Evolutionary conservation across 2,329 filamentous ascomycete species (phyloP).

Genomic region (Exutisphaerella laricina): DNA sequence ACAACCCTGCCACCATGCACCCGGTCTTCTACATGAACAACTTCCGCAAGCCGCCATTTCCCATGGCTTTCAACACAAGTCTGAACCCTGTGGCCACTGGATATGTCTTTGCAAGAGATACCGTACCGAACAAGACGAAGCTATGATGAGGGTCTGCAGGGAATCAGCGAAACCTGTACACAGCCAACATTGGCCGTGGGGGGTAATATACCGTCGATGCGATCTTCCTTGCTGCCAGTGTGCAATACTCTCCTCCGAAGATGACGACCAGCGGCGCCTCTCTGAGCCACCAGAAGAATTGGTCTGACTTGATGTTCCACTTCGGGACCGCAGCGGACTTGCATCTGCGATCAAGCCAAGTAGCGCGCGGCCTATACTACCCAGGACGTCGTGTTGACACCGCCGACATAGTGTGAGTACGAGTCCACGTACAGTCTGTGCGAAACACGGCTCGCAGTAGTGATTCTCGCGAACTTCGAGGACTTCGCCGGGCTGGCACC

Average conservation of each 20-base stretch:
- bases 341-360: slow-evolving; percentile 7
- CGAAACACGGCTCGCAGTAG: slow-evolving; percentile 19
- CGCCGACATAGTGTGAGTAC: slow-evolving; percentile 13
- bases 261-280: not conserved
- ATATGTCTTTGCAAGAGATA: slow-evolving; percentile 33
- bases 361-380: slow-evolving; percentile 13
- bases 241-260: not conserved
- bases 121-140: slow-evolving; percentile 20
- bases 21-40: slow-evolving; percentile 70
- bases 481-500: slow-evolving; percentile 10
- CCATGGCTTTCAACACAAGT: slow-evolving; percentile 35
- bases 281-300: not conserved
- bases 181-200: no score
- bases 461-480: slow-evolving; percentile 13
- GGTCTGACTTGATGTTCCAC: not conserved
- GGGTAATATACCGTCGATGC: not conserved
- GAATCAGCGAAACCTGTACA: not conserved
- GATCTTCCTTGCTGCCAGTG: slow-evolving; percentile 6
- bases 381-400: slow-evolving; percentile 11
- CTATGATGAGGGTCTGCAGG: slow-evolving; percentile 14
- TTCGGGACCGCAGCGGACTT: not conserved
- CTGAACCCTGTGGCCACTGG: slow-evolving; percentile 43
- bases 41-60: slow-evolving; percentile 52
- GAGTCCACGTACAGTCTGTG: slow-evolving; percentile 11
- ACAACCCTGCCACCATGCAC: slow-evolving; percentile 58